Conservation (phyloP, 805 yeast genomes). For the Barnettozyma sp. region DNA sequence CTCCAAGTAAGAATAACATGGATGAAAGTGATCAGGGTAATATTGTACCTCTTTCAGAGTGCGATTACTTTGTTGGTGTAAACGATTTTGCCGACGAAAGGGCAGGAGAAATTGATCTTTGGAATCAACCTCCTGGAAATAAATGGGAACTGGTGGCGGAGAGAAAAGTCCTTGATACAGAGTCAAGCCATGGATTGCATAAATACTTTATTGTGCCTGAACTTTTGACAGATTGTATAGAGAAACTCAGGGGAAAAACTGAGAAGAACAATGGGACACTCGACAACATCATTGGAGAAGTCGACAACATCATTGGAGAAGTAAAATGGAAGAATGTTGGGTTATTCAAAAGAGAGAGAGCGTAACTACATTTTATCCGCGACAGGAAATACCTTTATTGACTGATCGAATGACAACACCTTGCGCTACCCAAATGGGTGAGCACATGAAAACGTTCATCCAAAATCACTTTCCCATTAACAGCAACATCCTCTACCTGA, state of each 20-base stretch:
- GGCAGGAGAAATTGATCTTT: constrained; percentile 33
- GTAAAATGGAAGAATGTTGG: background rate
- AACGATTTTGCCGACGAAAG: constrained; percentile 39
- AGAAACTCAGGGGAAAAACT: no score
- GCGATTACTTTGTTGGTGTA: constrained; percentile 71
- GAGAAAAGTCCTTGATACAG: background rate
- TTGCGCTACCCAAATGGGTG: no score
- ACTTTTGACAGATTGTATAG: background rate
- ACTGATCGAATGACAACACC: no score
- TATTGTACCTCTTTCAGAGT: constrained; percentile 39
- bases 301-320: background rate
- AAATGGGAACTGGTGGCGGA: constrained; percentile 40
- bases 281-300: background rate
- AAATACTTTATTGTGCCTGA: background rate
- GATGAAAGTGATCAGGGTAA: constrained; percentile 60
- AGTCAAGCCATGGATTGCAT: background rate
- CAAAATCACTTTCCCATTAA: no score
- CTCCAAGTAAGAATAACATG: constrained; percentile 66
- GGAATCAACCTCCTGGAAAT: constrained; percentile 9
- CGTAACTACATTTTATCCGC: background rate
- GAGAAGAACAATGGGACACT: background rate
- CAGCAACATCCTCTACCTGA: no score
- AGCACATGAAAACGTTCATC: no score
- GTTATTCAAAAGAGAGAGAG: background rate
- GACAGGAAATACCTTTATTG: background rate